These are phyloP conservation scores for Ganoderma lingzhi DNA, from an alignment of 1,284 basidiomycete genomes.

Conservation along the genomic window DNA sequence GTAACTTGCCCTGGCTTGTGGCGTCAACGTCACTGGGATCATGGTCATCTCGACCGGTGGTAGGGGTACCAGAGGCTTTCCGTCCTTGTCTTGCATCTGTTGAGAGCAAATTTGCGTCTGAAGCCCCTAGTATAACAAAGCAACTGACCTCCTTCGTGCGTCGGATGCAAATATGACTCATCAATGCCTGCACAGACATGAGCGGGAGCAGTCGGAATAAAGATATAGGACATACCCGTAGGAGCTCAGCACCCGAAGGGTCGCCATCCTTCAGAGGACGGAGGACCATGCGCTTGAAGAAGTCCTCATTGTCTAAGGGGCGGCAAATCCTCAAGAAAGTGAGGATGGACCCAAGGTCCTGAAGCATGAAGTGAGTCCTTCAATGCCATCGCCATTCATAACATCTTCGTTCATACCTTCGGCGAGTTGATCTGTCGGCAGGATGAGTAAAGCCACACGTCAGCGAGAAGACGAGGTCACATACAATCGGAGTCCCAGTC, in stretches of 20 bases:
- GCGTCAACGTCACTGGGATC: slow-evolving; percentile 73
- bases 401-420: slow-evolving; percentile 48
- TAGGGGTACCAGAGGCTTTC: slow-evolving; percentile 75
- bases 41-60: slow-evolving; percentile 82
- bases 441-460: too few relatives aligned
- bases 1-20: slow-evolving; percentile 60
- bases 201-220: background rate
- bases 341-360: slow-evolving; percentile 88
- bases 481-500: slow-evolving; percentile 88
- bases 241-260: slow-evolving; percentile 69
- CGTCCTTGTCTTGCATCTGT: slow-evolving; percentile 84
- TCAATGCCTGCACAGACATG: slow-evolving; percentile 66
- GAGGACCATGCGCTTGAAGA: slow-evolving; percentile 79
- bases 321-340: slow-evolving; percentile 83
- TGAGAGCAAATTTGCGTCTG: background rate
- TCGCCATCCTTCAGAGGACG: slow-evolving; percentile 77
- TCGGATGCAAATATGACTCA: slow-evolving; percentile 84
- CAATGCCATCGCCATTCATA: background rate
- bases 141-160: slow-evolving; percentile 80
- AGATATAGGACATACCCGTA: slow-evolving; percentile 59
- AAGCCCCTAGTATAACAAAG: too few relatives aligned
- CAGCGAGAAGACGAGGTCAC: slow-evolving; percentile 35
- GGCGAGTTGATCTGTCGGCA: slow-evolving; percentile 79
- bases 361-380: slow-evolving; percentile 9
- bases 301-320: slow-evolving; percentile 83